Conservation (phyloP, 2,329 filamentous ascomycete species). For the Nigrospora oryzae region DNA sequence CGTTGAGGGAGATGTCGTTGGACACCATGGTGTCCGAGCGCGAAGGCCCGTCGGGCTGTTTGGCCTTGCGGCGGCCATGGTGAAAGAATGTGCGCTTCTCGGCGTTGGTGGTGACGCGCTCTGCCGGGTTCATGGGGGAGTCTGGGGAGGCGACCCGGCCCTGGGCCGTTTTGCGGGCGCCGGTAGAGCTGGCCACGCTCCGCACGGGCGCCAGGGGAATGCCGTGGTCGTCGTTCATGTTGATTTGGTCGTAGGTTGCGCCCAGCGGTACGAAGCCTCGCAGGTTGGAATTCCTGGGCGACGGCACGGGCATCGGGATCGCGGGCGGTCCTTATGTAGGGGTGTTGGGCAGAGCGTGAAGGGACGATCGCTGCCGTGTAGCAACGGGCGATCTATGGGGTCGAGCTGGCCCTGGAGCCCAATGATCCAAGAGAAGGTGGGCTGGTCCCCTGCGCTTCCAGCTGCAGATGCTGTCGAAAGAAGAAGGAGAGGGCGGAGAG, state of each 20-base stretch:
- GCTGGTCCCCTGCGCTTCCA: no score
- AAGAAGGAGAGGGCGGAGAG: no score
- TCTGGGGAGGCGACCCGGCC: conserved; percentile 21
- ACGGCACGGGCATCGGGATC: conserved; percentile 17
- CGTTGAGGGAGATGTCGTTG: conserved; percentile 50
- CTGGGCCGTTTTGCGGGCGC: conserved; percentile 39
- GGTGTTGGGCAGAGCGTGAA: neutral
- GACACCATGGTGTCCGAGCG: conserved; percentile 35
- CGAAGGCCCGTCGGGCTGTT: conserved; percentile 27
- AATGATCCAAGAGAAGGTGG: no score
- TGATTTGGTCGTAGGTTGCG: conserved; percentile 4
- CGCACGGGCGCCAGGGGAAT: conserved; percentile 49
- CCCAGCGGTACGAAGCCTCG: conserved; percentile 20
- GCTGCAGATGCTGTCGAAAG: no score
- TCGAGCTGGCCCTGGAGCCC: no score
- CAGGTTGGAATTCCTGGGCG: conserved; percentile 9
- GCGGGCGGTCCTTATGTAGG: conserved; percentile 1
- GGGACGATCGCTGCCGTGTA: neutral
- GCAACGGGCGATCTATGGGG: neutral
- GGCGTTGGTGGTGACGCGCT: conserved; percentile 21
- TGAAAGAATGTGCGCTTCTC: conserved; percentile 40
- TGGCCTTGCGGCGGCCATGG: conserved; percentile 40
- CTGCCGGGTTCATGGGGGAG: conserved; percentile 16
- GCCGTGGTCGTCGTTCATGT: conserved; percentile 17
- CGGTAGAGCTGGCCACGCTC: conserved; percentile 45